These are phyloP conservation scores for Desmodesmus armatus DNA, from an alignment of 139 green algal genomes.

Conservation along the genomic window DNA sequence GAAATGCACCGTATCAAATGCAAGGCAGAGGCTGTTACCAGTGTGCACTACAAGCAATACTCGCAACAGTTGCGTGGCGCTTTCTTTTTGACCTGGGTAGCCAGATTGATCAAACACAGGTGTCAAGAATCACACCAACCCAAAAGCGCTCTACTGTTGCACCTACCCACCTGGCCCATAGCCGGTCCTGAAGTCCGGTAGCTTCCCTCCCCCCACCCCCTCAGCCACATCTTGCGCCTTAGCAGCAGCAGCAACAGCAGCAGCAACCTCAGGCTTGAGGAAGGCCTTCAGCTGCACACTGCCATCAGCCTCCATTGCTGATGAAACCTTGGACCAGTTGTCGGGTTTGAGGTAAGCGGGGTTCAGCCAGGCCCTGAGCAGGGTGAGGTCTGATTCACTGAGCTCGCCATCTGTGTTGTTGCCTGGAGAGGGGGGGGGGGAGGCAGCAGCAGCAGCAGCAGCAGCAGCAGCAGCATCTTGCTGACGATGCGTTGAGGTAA, in stretches of 20 bases:
- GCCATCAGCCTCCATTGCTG: conserved; percentile 76
- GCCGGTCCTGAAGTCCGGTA: conserved; percentile 50
- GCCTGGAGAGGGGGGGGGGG: background rate
- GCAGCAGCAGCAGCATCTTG: no score
- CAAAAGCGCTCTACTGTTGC: conserved; percentile 13
- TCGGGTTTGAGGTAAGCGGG: conserved; percentile 75
- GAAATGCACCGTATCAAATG: no score
- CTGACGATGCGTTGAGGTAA: no score
- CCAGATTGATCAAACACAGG: no score
- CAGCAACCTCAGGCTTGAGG: conserved; percentile 48
- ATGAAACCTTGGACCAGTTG: conserved; percentile 54
- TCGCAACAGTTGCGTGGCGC: no score
- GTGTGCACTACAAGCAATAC: no score
- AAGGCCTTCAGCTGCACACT: conserved; percentile 85
- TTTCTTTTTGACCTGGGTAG: no score
- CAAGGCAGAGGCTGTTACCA: no score
- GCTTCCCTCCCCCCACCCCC: conserved; percentile 51
- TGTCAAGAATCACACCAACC: no score
- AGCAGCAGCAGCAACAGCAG: conserved; percentile 42
- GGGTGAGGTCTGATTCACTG: conserved; percentile 59
- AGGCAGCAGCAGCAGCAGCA: no score
- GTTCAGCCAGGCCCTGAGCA: conserved; percentile 78
- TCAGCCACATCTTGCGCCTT: conserved; percentile 63
- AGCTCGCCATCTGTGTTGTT: conserved; percentile 40
- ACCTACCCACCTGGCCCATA: conserved; percentile 14